phyloP scores from a whole-genome alignment of 2,329 filamentous ascomycete species.

The Pseudogymnoascus sp. region DNA sequence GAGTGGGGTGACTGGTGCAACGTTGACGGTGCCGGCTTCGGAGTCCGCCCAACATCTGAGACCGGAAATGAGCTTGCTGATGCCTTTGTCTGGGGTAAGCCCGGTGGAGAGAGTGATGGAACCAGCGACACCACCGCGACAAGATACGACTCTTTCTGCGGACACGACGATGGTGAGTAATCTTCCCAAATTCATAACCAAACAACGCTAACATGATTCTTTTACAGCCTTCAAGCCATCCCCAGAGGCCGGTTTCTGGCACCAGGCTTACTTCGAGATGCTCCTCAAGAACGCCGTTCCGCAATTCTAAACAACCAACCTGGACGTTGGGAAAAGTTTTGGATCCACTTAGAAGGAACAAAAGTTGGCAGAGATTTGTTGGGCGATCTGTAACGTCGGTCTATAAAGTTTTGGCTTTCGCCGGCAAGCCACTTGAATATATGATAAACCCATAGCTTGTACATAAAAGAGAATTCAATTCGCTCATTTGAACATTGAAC shows the following conservation, averaged over 20 bases:
- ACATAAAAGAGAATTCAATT: slow-evolving; percentile 9
- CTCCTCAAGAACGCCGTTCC: slow-evolving; percentile 34
- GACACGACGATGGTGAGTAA: slow-evolving; percentile 41
- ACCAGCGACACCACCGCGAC: slow-evolving; percentile 27
- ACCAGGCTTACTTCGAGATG: slow-evolving; percentile 39
- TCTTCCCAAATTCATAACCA: slow-evolving; percentile 41
- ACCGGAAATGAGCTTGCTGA: slow-evolving; percentile 24
- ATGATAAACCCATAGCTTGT: slow-evolving; percentile 9
- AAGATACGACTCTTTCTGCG: slow-evolving; percentile 45
- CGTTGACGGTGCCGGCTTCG: slow-evolving; percentile 27
- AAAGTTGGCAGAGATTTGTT: slow-evolving; percentile 8
- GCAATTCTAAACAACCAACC: slow-evolving; percentile 14
- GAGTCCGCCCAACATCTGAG: slow-evolving; percentile 25
- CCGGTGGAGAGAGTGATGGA: slow-evolving; percentile 28
- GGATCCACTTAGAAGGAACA: slow-evolving; percentile 7
- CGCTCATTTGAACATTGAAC: neutral
- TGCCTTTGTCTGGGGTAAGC: slow-evolving; percentile 31
- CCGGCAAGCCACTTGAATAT: slow-evolving; percentile 2
- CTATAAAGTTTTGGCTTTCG: neutral
- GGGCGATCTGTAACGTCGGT: neutral
- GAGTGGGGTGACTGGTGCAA: slow-evolving; percentile 43
- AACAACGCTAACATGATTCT: slow-evolving; percentile 1
- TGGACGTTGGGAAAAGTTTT: slow-evolving; percentile 2
- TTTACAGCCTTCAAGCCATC: slow-evolving; percentile 31
- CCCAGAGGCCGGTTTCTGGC: slow-evolving; percentile 37